These are phyloP conservation scores for Angomonas ambiguus DNA, from an alignment of 208 protist genomes.

Conservation along the genomic window DNA sequence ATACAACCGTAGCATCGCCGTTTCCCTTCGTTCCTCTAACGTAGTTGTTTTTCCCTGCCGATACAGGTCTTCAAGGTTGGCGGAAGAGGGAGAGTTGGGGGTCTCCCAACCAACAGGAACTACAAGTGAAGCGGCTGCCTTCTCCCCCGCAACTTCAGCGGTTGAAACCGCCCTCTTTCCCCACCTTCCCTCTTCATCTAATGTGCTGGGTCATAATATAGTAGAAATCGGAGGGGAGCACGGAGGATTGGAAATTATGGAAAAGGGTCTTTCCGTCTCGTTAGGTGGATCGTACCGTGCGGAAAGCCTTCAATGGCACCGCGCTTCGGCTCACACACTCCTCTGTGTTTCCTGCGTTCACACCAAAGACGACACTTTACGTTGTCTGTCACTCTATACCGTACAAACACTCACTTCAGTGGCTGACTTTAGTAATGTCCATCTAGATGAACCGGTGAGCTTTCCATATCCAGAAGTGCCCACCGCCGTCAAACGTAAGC, in stretches of 20 bases:
- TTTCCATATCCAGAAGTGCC: background rate
- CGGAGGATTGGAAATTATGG: constrained; percentile 14
- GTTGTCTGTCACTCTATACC: constrained; percentile 58
- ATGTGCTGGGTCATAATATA: background rate
- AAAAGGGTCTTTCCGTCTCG: constrained; percentile 46
- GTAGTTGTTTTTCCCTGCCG: constrained; percentile 61
- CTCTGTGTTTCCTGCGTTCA: constrained; percentile 69
- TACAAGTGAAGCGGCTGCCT: background rate
- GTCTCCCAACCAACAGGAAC: background rate
- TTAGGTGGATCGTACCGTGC: constrained; percentile 45
- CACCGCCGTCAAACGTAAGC: background rate
- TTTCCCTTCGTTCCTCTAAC: constrained; percentile 38
- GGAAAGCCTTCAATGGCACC: constrained; percentile 56
- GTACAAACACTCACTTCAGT: constrained; percentile 43
- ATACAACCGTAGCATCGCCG: constrained; percentile 56
- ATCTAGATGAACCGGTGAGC: constrained; percentile 2
- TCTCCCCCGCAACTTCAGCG: background rate
- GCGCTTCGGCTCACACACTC: constrained; percentile 51
- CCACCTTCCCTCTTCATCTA: background rate
- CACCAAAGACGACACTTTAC: constrained; percentile 24
- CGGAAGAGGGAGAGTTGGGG: background rate
- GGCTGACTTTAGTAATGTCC: constrained; percentile 32
- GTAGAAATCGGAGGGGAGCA: background rate
- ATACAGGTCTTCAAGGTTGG: background rate
- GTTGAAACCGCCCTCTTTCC: background rate